Evolutionary conservation across 495 filamentous ascomycete genomes (phyloP), one percentile per base, ranked within the genome.

Genomic region (Penicillium coprophilum): DNA sequence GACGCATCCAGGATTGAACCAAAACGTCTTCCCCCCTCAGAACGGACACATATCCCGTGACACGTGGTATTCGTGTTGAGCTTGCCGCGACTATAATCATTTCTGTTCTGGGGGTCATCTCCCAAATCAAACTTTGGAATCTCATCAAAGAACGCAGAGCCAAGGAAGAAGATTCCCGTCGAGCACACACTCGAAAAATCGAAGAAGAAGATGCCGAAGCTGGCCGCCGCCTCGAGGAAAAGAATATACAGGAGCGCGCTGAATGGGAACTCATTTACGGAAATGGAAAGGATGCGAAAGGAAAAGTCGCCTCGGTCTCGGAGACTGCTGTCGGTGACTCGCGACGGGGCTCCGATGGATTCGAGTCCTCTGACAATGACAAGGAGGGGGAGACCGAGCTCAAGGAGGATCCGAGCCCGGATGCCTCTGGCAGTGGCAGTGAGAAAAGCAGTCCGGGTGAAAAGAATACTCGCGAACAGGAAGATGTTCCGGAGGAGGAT

Each of bases 101-200:
- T 8, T 87, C 82, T 45, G 66, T 90, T 6, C 67, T 91, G 6
- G 91, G 93, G 13, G 75, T 95, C 10, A 80, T 94, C 40, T 95
- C 89, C 3, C 93, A 97, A 69, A 72, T 96, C 58, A 87, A 85
- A 55, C 74, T 97, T 9, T 97, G 93, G 93, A 88, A 87, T 49
- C 78, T 96, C n/a, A 82, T 97, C 49, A 86, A 87, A 60, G 82
- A 90, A 50, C 79, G 86, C 46, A 77, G 90, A 19, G 80, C 82
- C 17, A 81, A 82, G 59, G 86, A 82, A 50, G 83, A 82, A 15
- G 77, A 74, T 11, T 77, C 80, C 38, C 71, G 75, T 23, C 72
- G 79, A 15, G 79, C 87, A 54, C 82, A 82, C 24, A 75, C 84
- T 55, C 74, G 74, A 17, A 77, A 79, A 60, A 77, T 84, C 11